These are phyloP conservation scores for Teratosphaeria nubilosa DNA, from an alignment of 2,329 filamentous ascomycete genomes.

Conservation along the genomic window DNA sequence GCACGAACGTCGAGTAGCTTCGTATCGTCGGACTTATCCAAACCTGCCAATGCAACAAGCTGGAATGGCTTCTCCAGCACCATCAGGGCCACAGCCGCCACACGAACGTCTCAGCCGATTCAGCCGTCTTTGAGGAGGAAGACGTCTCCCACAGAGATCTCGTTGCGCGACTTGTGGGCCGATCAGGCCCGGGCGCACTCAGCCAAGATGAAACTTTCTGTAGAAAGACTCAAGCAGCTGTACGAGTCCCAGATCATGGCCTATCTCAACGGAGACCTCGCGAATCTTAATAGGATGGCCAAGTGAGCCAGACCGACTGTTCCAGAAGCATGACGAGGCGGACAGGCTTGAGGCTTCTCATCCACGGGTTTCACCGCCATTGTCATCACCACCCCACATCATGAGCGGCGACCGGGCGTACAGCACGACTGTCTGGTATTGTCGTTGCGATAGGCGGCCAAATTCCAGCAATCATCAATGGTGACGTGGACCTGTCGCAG, in stretches of 20 bases:
- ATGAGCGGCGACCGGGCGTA: too few species aligned
- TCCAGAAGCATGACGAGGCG: not conserved
- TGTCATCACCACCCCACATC: too few species aligned
- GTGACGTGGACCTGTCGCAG: not conserved
- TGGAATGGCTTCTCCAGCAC: slow-evolving; percentile 6
- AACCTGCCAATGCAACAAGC: not conserved
- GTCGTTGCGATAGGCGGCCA: too few species aligned
- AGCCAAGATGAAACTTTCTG: slow-evolving; percentile 16
- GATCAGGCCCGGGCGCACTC: slow-evolving; percentile 7
- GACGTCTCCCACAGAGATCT: slow-evolving; percentile 15
- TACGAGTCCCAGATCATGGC: slow-evolving; percentile 24
- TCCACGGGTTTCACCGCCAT: too few species aligned
- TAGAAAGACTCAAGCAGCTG: slow-evolving; percentile 18
- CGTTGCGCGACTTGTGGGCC: slow-evolving; percentile 20
- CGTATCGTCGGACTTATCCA: not conserved
- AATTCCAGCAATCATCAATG: not conserved
- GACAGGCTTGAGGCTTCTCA: not conserved
- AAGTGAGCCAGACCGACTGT: not conserved
- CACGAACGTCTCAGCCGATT: slow-evolving; percentile 5
- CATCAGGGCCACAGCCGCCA: not conserved
- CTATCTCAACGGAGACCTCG: slow-evolving; percentile 16
- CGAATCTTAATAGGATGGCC: slow-evolving; percentile 1
- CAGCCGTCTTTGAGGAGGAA: slow-evolving; percentile 12
- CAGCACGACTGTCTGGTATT: not conserved
- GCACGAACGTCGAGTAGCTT: slow-evolving; percentile 7